Base-by-base conservation (phyloP, 1,284 basidiomycete genomes). In the Mycena sp. region DNA sequence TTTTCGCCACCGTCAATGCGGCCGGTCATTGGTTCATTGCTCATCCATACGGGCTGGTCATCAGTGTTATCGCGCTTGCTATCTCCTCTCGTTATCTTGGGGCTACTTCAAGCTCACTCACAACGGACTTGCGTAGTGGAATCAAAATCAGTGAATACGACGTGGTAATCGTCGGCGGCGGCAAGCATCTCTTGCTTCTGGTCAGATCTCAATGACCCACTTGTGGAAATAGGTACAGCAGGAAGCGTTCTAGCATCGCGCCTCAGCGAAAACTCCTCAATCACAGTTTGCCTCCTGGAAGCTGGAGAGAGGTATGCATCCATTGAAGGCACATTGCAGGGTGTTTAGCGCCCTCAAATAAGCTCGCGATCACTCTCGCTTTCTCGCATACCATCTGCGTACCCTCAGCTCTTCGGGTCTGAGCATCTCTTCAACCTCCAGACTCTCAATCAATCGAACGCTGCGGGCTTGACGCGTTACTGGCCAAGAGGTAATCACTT, bases 231-330 rank as follows among this genome's bases (percentile, higher is more conserved):
- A 89, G 88, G 89, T 11, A 89, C 89, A 11, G 82, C 87, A 2
- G 89, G 90, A 4, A 90, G 89, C 66, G 87, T 84, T 0, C 79
- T 91, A 35, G 89, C 89, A 3, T 79, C 86, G 3, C 82, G 89
- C 21, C 77, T 91, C n/a, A 86, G 85, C 11, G 90, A 91, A 71
- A 79, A 87, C 64, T 76, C 83, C 1, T 77, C 75, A 4, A 69
- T 87, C 1, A 81, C 80, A 2, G 87, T 90, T 6, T 75, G 90
- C 19, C 70, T 91, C 10, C 78, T 91, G 43, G 90, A 91, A 73
- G 84, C 87, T 0, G 89, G 89, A 3, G 78, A 49, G 26, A 57
- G 45, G 55, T 57, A 37, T 12, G 21, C n/a, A 32, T 30, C n/a
- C 17, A n/a, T 23, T 10, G 25, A 43, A 28, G 12, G 25, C 4